Evolutionary conservation across 306 rosid genomes (phyloP).

Genomic region (Carpinus viminea): DNA sequence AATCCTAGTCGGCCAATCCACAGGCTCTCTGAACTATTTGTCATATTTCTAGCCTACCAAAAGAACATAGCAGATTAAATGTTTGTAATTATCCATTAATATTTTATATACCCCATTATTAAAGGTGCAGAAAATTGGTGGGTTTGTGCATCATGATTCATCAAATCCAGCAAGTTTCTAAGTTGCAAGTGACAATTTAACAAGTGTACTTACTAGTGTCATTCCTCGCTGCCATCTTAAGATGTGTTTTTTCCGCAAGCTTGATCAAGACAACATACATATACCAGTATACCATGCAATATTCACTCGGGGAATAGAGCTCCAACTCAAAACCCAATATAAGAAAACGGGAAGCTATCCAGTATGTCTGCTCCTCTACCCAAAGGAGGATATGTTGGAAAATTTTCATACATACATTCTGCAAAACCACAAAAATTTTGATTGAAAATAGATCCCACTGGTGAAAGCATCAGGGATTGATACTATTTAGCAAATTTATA

Average conservation of each 20-base stretch:
- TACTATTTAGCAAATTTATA: conserved; percentile 11
- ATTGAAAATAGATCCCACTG: conserved; percentile 3
- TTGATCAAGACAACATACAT: conserved; percentile 71
- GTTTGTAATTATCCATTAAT: not conserved
- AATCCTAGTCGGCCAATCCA: not conserved
- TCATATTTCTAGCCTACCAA: not conserved
- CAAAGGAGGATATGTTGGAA: conserved; percentile 82
- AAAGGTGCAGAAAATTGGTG: not conserved
- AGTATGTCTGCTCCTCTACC: conserved; percentile 94
- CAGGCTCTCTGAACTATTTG: not conserved
- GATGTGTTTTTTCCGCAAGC: conserved; percentile 77
- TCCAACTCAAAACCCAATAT: conserved; percentile 90
- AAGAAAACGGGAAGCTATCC: conserved; percentile 95
- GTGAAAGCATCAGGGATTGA: conserved; percentile 13
- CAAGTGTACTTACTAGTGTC: conserved; percentile 55
- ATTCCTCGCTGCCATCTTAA: conserved; percentile 51
- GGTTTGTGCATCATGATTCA: not conserved
- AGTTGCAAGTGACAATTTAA: conserved; percentile 17
- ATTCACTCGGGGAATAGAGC: conserved; percentile 83
- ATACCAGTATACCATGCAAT: conserved; percentile 98
- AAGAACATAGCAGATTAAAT: not conserved
- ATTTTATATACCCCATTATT: not conserved
- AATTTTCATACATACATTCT: conserved; percentile 66
- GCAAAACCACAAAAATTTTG: conserved; percentile 45
- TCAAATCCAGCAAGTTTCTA: conserved; percentile 5